Conservation (phyloP, 2,329 filamentous ascomycete species). For the Camillea tinctor region DNA sequence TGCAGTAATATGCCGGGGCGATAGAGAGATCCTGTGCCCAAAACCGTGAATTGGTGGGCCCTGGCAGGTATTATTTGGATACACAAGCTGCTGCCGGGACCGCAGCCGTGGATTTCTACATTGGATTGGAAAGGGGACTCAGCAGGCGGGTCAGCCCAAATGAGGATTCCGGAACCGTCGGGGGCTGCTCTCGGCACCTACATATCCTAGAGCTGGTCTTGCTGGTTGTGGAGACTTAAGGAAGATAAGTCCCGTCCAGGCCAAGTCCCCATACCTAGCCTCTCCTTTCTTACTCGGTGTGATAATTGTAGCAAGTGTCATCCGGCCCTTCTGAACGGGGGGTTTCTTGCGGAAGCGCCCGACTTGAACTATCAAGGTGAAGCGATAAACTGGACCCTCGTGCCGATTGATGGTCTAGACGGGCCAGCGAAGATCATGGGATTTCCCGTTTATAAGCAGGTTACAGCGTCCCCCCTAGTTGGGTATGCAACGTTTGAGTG, state of each 20-base stretch:
- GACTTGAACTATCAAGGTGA: not conserved
- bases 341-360: not conserved
- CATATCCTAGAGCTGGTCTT: not conserved
- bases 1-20: conserved; percentile 19
- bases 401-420: not conserved
- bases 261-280: not conserved
- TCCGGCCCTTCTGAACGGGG: not conserved
- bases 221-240: not conserved
- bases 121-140: not conserved
- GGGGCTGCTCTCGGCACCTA: no score
- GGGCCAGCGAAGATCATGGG: not conserved
- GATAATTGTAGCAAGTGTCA: not conserved
- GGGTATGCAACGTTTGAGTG: not conserved
- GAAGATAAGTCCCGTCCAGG: not conserved
- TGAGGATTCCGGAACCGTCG: not conserved
- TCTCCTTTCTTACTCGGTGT: not conserved
- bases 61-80: conserved; percentile 17
- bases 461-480: not conserved
- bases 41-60: conserved; percentile 13
- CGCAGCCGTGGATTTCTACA: conserved; percentile 8
- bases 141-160: not conserved
- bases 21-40: conserved; percentile 16
- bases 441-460: not conserved
- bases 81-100: conserved; percentile 14
- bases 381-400: not conserved